phyloP scores from a whole-genome alignment of 2,329 filamentous ascomycete genomes.

The Zalaria sp. region DNA sequence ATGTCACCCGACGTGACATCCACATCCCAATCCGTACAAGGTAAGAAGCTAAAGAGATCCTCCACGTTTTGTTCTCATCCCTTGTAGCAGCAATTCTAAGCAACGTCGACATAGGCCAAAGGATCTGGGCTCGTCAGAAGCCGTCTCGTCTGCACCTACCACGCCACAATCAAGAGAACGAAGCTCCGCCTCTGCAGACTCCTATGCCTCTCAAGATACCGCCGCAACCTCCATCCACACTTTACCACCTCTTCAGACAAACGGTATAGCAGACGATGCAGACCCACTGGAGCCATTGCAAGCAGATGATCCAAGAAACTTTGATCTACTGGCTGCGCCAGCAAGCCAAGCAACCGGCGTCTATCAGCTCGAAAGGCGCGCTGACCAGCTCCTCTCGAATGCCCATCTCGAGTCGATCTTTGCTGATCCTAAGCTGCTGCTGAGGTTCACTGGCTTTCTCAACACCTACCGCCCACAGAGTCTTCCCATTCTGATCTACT shows the following conservation, averaged over 20 bases:
- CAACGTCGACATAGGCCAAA: no score
- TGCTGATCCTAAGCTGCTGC: conserved; percentile 45
- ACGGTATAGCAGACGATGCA: conserved; percentile 23
- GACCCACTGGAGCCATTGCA: conserved; percentile 34
- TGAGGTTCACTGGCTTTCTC: conserved; percentile 55
- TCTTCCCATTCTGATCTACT: conserved; percentile 54
- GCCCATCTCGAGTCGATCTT: conserved; percentile 55
- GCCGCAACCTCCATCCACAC: conserved; percentile 20
- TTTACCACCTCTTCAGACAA: conserved; percentile 29
- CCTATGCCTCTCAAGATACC: conserved; percentile 21
- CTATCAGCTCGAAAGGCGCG: conserved; percentile 49
- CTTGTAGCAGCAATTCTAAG: no score
- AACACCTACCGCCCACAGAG: conserved; percentile 45
- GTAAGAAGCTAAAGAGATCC: no score
- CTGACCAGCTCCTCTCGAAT: conserved; percentile 50
- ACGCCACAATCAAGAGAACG: conserved; percentile 15
- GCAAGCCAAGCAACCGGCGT: conserved; percentile 14
- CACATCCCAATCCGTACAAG: neutral
- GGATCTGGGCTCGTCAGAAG: no score
- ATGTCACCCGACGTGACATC: conserved; percentile 19
- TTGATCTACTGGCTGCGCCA: conserved; percentile 35
- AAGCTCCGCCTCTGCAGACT: conserved; percentile 16
- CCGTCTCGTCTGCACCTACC: neutral
- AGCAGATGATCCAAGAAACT: conserved; percentile 39
- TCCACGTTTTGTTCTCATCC: no score